Conservation (phyloP, 2,329 filamentous ascomycete species). For the Exophiala xenobiotica region DNA sequence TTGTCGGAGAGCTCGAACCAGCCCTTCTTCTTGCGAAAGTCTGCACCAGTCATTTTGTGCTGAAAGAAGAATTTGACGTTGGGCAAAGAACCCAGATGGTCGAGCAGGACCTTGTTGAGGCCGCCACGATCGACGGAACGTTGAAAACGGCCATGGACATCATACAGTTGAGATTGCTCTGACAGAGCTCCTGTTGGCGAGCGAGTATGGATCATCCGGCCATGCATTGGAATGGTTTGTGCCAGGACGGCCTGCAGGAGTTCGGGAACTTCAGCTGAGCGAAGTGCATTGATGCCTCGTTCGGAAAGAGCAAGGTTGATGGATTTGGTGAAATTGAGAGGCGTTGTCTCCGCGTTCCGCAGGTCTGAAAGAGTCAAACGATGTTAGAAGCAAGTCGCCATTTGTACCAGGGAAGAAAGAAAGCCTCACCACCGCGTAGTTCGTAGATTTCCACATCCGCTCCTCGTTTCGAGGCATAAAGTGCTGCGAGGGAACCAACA, state of each 20-base stretch:
- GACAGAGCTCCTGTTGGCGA: constrained; percentile 65
- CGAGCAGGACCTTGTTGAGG: constrained; percentile 79
- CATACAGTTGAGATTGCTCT: constrained; percentile 83
- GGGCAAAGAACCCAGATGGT: constrained; percentile 76
- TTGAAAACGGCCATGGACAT: constrained; percentile 83
- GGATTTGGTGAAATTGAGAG: constrained; percentile 95
- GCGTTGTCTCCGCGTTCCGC: constrained; percentile 74
- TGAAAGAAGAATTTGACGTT: constrained; percentile 93
- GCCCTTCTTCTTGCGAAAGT: constrained; percentile 74
- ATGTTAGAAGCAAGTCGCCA: too few relatives aligned
- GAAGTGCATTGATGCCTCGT: constrained; percentile 85
- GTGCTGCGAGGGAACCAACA: constrained; percentile 83
- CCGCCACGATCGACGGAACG: constrained; percentile 80
- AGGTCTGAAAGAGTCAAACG: constrained; percentile 65
- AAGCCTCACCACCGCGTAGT: constrained; percentile 77
- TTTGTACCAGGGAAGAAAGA: too few relatives aligned
- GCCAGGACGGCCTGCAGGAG: constrained; percentile 72
- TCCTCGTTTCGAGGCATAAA: constrained; percentile 87
- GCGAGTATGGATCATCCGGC: constrained; percentile 89
- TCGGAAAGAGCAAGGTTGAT: constrained; percentile 96
- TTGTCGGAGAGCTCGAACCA: constrained; percentile 71
- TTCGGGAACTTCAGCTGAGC: constrained; percentile 62
- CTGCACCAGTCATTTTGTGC: constrained; percentile 87
- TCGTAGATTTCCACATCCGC: constrained; percentile 94
- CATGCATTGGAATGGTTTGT: constrained; percentile 87